Conservation (phyloP, 106 monocot species). For the Dendrobium huoshanense region DNA sequence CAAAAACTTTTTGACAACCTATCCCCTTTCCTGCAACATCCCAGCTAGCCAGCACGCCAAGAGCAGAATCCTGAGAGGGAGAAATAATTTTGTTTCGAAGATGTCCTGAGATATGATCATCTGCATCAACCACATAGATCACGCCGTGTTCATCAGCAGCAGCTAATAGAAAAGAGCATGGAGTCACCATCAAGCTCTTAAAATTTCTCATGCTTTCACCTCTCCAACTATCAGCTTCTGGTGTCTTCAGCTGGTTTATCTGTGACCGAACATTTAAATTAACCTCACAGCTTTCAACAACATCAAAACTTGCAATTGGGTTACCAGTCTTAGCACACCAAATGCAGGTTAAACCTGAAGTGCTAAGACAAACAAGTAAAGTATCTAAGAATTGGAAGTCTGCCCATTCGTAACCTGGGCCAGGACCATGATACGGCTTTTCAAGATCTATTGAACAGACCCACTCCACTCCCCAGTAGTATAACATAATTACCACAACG, state of each 20-base stretch:
- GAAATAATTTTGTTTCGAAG: slow-evolving; percentile 1
- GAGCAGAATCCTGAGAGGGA: slow-evolving; percentile 20
- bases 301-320: slow-evolving; percentile 33
- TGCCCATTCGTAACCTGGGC: slow-evolving; percentile 44
- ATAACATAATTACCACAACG: slow-evolving; percentile 55
- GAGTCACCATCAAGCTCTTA: slow-evolving; percentile 48
- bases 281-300: slow-evolving; percentile 21
- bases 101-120: slow-evolving; percentile 37
- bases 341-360: slow-evolving; percentile 54
- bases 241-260: not conserved
- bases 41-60: slow-evolving; percentile 40
- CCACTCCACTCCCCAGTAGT: slow-evolving; percentile 78
- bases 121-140: slow-evolving; percentile 43
- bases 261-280: slow-evolving; percentile 8
- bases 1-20: slow-evolving; percentile 24
- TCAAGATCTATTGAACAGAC: slow-evolving; percentile 50
- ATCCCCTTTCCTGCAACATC: slow-evolving; percentile 57
- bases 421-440: slow-evolving; percentile 19
- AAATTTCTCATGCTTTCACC: slow-evolving; percentile 24
- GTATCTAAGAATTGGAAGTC: slow-evolving; percentile 68
- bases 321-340: slow-evolving; percentile 48
- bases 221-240: slow-evolving; percentile 6
- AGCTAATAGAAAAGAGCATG: slow-evolving; percentile 47
- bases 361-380: slow-evolving; percentile 64
- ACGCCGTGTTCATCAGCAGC: slow-evolving; percentile 63